Conservation (phyloP, 2,329 filamentous ascomycete species). For the Pyricularia grisea region DNA sequence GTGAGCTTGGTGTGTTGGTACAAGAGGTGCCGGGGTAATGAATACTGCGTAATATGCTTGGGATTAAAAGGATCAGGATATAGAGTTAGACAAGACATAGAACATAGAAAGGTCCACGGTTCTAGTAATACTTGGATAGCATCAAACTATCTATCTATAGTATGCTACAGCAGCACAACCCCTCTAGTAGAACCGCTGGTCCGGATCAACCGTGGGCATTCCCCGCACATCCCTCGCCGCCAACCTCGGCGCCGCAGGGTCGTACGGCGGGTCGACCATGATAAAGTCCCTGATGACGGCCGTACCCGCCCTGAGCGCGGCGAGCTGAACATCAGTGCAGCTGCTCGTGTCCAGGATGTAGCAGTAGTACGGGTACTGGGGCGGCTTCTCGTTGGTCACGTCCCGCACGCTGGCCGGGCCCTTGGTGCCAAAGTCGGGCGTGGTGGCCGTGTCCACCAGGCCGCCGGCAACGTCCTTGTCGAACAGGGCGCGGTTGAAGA, state of each 20-base stretch:
- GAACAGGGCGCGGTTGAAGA: conserved; percentile 51
- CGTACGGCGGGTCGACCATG: conserved; percentile 5
- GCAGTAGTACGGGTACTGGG: conserved; percentile 16
- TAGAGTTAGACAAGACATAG: background rate
- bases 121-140: background rate
- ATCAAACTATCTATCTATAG: background rate
- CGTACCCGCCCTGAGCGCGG: conserved; percentile 37
- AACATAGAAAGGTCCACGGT: background rate
- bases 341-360: conserved; percentile 13
- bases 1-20: background rate
- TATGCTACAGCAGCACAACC: background rate
- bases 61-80: background rate
- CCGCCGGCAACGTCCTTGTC: conserved; percentile 48
- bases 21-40: too few species aligned
- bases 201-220: background rate
- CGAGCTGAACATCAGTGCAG: conserved; percentile 33
- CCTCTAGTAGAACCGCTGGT: background rate
- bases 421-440: conserved; percentile 24
- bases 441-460: conserved; percentile 36
- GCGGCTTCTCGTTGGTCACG: conserved; percentile 12
- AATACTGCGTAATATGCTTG: background rate
- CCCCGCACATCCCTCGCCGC: background rate
- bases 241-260: background rate
- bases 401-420: conserved; percentile 9
- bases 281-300: conserved; percentile 32